Conservation (phyloP, 441 rosid genomes). For the Oxalis stricta region DNA sequence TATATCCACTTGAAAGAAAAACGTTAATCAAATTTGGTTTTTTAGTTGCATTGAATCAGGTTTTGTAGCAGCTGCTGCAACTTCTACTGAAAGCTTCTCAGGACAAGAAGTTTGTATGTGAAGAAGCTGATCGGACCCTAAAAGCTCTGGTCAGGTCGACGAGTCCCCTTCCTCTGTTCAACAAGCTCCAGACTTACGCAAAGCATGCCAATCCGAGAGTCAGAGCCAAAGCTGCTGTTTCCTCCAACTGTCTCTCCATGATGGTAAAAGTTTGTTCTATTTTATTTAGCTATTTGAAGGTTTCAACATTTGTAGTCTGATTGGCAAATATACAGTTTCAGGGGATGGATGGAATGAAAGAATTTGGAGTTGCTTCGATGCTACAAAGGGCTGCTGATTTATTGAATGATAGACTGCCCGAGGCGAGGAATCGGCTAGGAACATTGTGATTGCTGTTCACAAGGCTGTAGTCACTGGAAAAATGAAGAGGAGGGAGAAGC, state of each 20-base stretch:
- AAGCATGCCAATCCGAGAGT: conserved; percentile 52
- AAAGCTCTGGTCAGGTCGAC: conserved; percentile 44
- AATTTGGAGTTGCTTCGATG: conserved; percentile 42
- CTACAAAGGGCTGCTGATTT: conserved; percentile 45
- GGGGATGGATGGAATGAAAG: conserved; percentile 45
- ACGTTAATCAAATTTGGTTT: background rate
- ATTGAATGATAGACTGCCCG: conserved; percentile 73
- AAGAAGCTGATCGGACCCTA: conserved; percentile 72
- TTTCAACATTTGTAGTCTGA: background rate
- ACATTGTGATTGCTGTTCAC: conserved; percentile 27
- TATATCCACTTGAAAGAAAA: background rate
- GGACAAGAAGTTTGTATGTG: conserved; percentile 85
- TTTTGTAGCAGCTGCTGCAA: conserved; percentile 47
- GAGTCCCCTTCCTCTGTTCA: conserved; percentile 43
- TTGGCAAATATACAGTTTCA: conserved; percentile 7
- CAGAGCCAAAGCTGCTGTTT: conserved; percentile 71
- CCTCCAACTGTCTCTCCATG: conserved; percentile 44
- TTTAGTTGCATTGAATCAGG: background rate
- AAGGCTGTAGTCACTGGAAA: conserved; percentile 25
- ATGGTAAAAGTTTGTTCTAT: conserved; percentile 28
- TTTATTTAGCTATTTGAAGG: background rate
- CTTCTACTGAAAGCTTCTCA: conserved; percentile 85
- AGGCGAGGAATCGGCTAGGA: conserved; percentile 91
- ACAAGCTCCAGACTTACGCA: conserved; percentile 37
- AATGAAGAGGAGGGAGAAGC: conserved; percentile 33